phyloP scores from a whole-genome alignment of 441 rosid species.

The Populus hybrid region DNA sequence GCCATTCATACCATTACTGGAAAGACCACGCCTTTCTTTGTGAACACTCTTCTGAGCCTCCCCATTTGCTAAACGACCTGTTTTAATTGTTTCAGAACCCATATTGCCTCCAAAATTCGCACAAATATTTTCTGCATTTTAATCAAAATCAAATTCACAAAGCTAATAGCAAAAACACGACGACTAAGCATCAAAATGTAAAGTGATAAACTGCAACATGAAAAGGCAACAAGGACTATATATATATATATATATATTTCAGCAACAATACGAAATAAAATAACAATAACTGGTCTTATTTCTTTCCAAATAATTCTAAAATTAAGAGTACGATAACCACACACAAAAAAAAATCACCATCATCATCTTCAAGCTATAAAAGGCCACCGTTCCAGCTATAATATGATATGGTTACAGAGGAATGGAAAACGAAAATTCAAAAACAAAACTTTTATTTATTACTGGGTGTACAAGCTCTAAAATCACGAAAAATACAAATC shows the following conservation, averaged over 20 bases:
- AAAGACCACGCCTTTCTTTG: constrained; percentile 21
- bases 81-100: constrained; percentile 52
- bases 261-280: background rate
- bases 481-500: background rate
- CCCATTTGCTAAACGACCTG: constrained; percentile 33
- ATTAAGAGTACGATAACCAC: background rate
- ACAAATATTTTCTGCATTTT: constrained; percentile 25
- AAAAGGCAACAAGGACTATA: background rate
- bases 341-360: background rate
- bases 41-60: constrained; percentile 34
- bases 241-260: background rate
- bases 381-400: background rate
- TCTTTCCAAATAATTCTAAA: background rate
- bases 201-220: background rate
- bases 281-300: background rate
- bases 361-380: background rate
- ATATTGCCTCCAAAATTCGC: constrained; percentile 29
- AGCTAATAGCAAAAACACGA: background rate
- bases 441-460: background rate
- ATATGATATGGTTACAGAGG: background rate
- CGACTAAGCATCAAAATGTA: background rate
- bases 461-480: background rate
- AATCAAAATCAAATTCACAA: constrained; percentile 5
- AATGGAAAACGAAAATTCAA: background rate
- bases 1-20: constrained; percentile 31